phyloP scores from a whole-genome alignment of 2,329 filamentous ascomycete genomes.

The Chlorencoelia australis region DNA sequence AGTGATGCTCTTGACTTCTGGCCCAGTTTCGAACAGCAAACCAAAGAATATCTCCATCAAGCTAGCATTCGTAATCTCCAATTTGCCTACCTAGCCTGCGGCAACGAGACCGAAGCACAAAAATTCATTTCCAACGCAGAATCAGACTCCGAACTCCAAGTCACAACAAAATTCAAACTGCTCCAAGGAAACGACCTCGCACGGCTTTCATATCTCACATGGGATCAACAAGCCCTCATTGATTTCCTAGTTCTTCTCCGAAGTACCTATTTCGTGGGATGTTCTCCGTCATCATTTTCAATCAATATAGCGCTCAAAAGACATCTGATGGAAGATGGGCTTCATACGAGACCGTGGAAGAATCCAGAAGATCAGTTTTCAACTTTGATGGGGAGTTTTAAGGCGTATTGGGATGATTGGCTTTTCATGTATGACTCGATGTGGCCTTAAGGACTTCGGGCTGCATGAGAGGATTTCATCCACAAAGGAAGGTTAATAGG shows the following conservation, averaged over 20 bases:
- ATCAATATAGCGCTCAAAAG: slow-evolving; percentile 37
- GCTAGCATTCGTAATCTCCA: slow-evolving; percentile 27
- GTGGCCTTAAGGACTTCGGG: too few species aligned
- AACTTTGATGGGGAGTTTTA: too few species aligned
- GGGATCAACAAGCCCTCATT: slow-evolving; percentile 40
- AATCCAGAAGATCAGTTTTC: too few species aligned
- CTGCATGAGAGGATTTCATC: too few species aligned
- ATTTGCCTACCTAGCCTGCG: slow-evolving; percentile 37
- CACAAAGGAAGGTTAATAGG: too few species aligned
- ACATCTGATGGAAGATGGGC: too few species aligned
- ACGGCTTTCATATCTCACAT: slow-evolving; percentile 30
- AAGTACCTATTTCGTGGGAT: slow-evolving; percentile 35
- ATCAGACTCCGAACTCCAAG: slow-evolving; percentile 28
- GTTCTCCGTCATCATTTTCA: slow-evolving; percentile 39
- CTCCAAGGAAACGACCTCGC: slow-evolving; percentile 30
- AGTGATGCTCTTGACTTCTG: slow-evolving; percentile 36
- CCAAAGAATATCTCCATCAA: slow-evolving; percentile 30
- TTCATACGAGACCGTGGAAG: too few species aligned
- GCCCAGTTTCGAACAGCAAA: slow-evolving; percentile 36
- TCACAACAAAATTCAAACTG: slow-evolving; percentile 35
- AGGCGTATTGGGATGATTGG: too few species aligned
- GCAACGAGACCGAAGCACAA: slow-evolving; percentile 33
- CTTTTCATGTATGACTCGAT: too few species aligned
- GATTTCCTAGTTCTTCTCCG: slow-evolving; percentile 41
- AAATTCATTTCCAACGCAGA: slow-evolving; percentile 30